Conservation (phyloP, 768 basidiomycete genomes). For the Grammothele lineata region DNA sequence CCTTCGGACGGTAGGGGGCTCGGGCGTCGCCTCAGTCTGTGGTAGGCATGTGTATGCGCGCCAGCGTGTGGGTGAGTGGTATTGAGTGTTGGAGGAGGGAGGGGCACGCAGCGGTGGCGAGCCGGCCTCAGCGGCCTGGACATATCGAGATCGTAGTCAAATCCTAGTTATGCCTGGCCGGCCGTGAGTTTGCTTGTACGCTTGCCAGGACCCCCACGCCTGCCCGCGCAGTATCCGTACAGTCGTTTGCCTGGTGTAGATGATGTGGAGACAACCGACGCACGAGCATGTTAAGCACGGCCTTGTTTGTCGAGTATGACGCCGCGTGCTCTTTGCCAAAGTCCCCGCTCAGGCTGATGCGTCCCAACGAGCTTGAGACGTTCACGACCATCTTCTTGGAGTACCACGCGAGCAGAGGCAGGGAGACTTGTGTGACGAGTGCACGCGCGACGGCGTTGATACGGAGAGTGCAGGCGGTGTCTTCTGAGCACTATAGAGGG, state of each 20-base stretch:
- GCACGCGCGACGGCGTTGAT: slow-evolving; percentile 8
- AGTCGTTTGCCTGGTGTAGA: not conserved
- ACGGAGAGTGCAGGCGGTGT: slow-evolving; percentile 5
- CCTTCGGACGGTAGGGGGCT: not conserved
- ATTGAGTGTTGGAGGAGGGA: not conserved
- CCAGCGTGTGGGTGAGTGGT: not conserved
- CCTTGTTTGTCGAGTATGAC: slow-evolving; percentile 9
- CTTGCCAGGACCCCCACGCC: no score
- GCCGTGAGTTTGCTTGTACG: slow-evolving; percentile 7
- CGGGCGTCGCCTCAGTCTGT: slow-evolving; percentile 5
- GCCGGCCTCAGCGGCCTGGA: slow-evolving; percentile 9
- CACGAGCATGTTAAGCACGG: slow-evolving; percentile 15
- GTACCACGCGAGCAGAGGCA: slow-evolving; percentile 6
- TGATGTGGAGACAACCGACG: not conserved
- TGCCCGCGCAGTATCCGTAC: no score
- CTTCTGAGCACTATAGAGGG: no score
- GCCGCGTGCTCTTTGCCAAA: not conserved
- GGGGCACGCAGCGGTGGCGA: slow-evolving; percentile 5
- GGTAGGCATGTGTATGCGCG: slow-evolving; percentile 6
- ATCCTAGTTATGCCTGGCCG: slow-evolving; percentile 4
- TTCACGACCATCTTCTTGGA: slow-evolving; percentile 8
- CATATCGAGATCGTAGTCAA: slow-evolving; percentile 2
- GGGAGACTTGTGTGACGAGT: slow-evolving; percentile 2
- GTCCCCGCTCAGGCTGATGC: not conserved
- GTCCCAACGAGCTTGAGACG: slow-evolving; percentile 6